Evolutionary conservation across 371 early-diverging fungal species (phyloP), one percentile per base, ranked within the genome.

Genomic region (Dichotomocladium elegans): DNA sequence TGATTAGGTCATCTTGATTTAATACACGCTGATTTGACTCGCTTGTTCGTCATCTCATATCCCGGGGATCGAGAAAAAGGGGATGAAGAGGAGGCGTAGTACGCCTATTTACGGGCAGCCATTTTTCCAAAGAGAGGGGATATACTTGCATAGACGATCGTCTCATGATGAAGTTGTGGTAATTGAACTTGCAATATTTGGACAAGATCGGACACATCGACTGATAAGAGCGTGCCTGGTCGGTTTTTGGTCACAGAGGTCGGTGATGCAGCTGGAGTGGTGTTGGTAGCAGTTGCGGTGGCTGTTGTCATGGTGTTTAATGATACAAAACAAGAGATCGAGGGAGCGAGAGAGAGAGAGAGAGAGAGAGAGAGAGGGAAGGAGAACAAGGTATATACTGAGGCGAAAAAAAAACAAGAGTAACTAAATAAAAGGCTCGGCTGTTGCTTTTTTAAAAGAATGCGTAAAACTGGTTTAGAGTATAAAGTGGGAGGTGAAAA

Each of bases 131-230:
- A 21, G 37, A 37, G 37, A 8, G 33, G 47, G 48, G 34, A 35
- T 24, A 51, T 55, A 60, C 60, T 60, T 60, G 55, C 60, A 60
- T 60, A 60, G 21, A 55, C 21, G 17, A 54, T 47, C 14, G 56
- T 19, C 37, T 60, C 55, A 22, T 55, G 49, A 17, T 49, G 60
- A 19, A 60, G 41, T 14, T 60, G 60, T 22, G 60, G 60, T 41
- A 60, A 7, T 26, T 55, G 51, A 25, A 51, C 51, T 43, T 60
- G 53, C 27, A 60, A 28, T 28, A 55, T 29, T 40, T 48, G 60
- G 40, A 60, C 24, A 24, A 60, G 25, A 15, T 60, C 60, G 4
- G 45, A 21, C 5, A 55, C 47, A 31, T 60, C 60, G 29, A 55
- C 24, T 2, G 41, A 47, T 7, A 43, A 27, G 22, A 41, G 27